Evolutionary conservation across 768 basidiomycete genomes (phyloP), one percentile per base, ranked within the genome.

Genomic region (Ephemerocybe angulata): DNA sequence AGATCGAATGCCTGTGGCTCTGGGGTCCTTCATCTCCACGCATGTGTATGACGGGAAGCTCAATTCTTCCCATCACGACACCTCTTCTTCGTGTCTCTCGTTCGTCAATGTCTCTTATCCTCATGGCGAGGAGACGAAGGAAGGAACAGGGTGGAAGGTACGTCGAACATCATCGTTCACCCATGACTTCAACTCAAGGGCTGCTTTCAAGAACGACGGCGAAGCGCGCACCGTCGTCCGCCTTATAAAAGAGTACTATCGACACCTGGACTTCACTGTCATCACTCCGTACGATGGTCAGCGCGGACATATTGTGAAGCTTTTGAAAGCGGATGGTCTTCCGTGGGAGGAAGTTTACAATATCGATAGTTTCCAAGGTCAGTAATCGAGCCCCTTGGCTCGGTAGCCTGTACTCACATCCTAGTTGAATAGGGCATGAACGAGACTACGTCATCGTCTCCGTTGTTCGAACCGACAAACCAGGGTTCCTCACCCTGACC

Each of bases 221-320:
- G 81, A 83, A 60, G 67, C 73, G 11, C 59, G 69, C 13, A 66
- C 66, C 0, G 65, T 81, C 24, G 69, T 76, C 5, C 60, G 77
- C 44, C 67, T 82, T 12, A 72, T 81, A 12, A 67, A 63, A 25
- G 61, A 67, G 15, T 79, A 79, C 58, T 79, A 77, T 55, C 56
- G 65, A 24, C 24, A 59, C 21, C 58, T 44, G 25, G 60, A 77
- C 0, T 80, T 78, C 49, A 75, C 75, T 44, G 59, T 83, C 51
- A 79, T 83, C 42, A 81, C 80, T 2, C 80, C 79, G 0, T 83
- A 83, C 54, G 81, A 82, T 56, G 76, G 76, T 1, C 82, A 83
- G 63, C 62, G 81, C 17, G 72, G 74, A 0, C 70, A 66, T 2
- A 76, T 82, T 25, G 67, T 75, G 51, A 61, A 54, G 21, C 57